Evolutionary conservation across 2,329 filamentous ascomycete species (phyloP), one percentile per base, ranked within the genome.

Genomic region (Scedosporium apiospermum): DNA sequence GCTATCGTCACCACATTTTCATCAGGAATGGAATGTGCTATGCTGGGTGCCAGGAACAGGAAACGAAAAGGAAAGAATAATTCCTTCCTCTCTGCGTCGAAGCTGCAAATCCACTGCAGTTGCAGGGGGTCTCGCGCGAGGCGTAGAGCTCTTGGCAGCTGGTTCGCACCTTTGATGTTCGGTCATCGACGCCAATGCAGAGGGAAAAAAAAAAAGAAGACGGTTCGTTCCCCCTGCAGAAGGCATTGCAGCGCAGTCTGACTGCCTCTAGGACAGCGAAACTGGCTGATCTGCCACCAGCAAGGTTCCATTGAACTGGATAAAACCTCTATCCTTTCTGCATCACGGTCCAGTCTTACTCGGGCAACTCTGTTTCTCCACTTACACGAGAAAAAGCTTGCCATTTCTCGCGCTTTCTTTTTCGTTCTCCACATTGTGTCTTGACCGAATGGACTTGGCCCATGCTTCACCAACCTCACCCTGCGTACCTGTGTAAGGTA

Each of bases 171-270:
- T 12, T 27, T 27, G 16, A 27, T 57, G 23, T 7, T n/a, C 16
- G 10, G 14, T 12, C 23, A 57, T 27, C 18, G 49, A 53, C 18
- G 16, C 44, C 21, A 49, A 23, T 49, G 44, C 44, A 18, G 44
- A 49, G 3, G 14, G 44, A 2, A 55, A 7, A 5, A 1, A 26
- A 53, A n/a, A 26, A 53, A 53, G 23, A 53, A 21, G 23, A 26
- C 18, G 16, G 57, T 58, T 58, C 57, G 57, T 42, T 41, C 18
- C 51, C 51, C 51, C 51, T 55, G 51, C 51, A 55, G 51, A 55
- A 55, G 51, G 21, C 51, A 55, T 55, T 55, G 51, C 51, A 55
- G 51, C 7, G 12, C 6, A 27, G 18, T 18, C 18, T 23, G 34
- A 38, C 34, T 38, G 34, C 34, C 4, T 38, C 34, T 12, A 27